Evolutionary conservation across 2,329 filamentous ascomycete species (phyloP), one percentile per base, ranked within the genome.

Genomic region (Lasiodiplodia gonubiensis): DNA sequence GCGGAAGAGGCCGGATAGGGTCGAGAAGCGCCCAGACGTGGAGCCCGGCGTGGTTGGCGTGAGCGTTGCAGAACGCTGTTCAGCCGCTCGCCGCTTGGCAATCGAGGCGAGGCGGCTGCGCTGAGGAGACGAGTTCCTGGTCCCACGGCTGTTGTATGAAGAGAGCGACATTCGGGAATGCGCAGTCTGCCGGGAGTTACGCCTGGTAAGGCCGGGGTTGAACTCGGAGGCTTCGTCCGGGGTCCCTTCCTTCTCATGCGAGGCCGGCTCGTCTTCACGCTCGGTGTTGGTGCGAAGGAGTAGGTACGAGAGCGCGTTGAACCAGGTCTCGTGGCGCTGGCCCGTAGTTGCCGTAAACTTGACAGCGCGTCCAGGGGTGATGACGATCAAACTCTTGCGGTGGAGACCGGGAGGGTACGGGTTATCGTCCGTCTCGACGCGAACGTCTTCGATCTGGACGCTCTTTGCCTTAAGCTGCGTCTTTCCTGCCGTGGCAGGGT

Each of bases 271-370:
- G 46, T 90, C 89, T 23, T 86, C 79, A 66, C 78, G 74, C 57
- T 83, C 82, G 18, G 85, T 79, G 30, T 80, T 83, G 30, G 90
- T 93, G 54, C 94, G 89, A 35, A 97, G 85, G 42, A 98, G 86
- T 16, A 99, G 86, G 77, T 99, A 99, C 1, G 93, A 97, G 66
- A 99, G 85, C 0, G 95, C 94, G 75, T 98, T 98, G 85, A 95
- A 97, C 95, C 95, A 99, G 0, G 94, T 98, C 82, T 99, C 95
- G 75, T 99, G 95, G 69, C 95, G 88, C 77, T 97, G 93, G 46
- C 93, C 92, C 3, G 95, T 99, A 2, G 92, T 90, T 70, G 94
- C 96, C 1, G 95, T 99, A 72, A 99, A 97, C 79, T 97, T 94
- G 80, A 99, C 88, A 18, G 89, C 89, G 71, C 95, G 89, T 60